These are phyloP conservation scores for Cordyceps tenuipes DNA, from an alignment of 2,329 filamentous ascomycete genomes.

Conservation along the genomic window DNA sequence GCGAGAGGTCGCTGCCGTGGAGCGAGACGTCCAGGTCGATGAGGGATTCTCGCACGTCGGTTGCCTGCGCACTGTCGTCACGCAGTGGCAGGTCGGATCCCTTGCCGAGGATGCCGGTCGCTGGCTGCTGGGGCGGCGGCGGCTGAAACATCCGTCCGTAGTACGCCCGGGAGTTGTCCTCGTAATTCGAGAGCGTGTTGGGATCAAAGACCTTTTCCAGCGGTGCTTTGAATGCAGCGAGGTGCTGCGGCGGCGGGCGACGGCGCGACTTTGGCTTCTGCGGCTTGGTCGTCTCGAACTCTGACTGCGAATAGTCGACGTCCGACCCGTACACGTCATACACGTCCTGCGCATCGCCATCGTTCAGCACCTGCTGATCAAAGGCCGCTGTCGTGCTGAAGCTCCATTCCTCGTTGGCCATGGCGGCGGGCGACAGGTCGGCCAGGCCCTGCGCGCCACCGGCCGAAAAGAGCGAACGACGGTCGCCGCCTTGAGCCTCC, in stretches of 20 bases:
- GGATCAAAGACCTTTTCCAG: constrained; percentile 59
- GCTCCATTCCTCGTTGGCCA: constrained; percentile 56
- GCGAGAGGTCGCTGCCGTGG: constrained; percentile 45
- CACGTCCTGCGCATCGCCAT: constrained; percentile 48
- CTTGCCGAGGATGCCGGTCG: constrained; percentile 11
- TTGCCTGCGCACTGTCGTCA: constrained; percentile 42
- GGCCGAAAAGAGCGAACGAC: constrained; percentile 54
- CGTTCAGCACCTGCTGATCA: constrained; percentile 47
- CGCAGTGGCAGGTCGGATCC: constrained; percentile 51
- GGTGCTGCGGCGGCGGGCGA: constrained; percentile 48
- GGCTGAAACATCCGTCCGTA: constrained; percentile 41
- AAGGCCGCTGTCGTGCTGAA: constrained; percentile 60
- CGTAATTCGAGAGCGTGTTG: constrained; percentile 55
- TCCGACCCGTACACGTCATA: constrained; percentile 52
- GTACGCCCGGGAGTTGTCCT: constrained; percentile 54
- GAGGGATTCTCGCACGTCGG: constrained; percentile 50
- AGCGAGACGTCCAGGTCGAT: constrained; percentile 58
- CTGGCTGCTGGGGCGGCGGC: constrained; percentile 22
- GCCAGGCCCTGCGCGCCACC: constrained; percentile 49
- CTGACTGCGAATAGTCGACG: constrained; percentile 41
- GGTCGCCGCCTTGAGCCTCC: constrained; percentile 65
- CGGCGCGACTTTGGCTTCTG: constrained; percentile 44
- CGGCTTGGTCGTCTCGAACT: constrained; percentile 42
- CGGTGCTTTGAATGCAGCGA: constrained; percentile 49
- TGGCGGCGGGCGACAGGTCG: constrained; percentile 34